Conservation (phyloP, 2,329 filamentous ascomycete genomes). For the Penicillium sp. region DNA sequence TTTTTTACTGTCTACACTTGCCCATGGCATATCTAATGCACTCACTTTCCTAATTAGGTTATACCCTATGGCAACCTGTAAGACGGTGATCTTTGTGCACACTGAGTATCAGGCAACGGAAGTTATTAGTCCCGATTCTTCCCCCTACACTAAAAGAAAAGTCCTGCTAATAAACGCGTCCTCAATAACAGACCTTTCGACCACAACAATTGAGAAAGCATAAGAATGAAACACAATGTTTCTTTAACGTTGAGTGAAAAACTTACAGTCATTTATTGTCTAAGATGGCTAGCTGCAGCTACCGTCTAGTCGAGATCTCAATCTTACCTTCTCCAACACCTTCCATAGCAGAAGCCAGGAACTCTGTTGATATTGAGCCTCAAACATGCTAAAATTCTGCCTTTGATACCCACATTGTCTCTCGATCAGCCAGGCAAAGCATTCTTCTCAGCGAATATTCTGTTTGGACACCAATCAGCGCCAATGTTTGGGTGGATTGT, state of each 20-base stretch:
- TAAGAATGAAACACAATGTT: background rate
- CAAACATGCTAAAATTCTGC: background rate
- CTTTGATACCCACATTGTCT: background rate
- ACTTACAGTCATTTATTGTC: background rate
- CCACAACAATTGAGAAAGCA: background rate
- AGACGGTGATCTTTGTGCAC: background rate
- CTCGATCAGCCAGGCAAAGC: too few relatives aligned
- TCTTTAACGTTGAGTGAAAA: background rate
- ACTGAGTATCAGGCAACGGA: too few relatives aligned
- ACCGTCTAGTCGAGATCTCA: background rate
- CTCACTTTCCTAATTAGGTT: background rate
- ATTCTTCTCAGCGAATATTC: background rate
- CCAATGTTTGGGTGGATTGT: background rate
- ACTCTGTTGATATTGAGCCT: background rate
- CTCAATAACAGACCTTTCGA: background rate
- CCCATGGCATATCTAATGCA: background rate
- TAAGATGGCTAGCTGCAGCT: background rate
- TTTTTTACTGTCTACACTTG: background rate
- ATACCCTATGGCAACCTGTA: background rate
- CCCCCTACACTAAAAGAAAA: background rate
- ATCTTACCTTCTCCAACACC: background rate
- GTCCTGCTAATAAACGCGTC: background rate
- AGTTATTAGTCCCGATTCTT: background rate
- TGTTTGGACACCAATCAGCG: background rate
- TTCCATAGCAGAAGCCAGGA: background rate